Evolutionary conservation across 2,329 filamentous ascomycete genomes (phyloP), one percentile per base, ranked within the genome.

Genomic region (Beauveria australis): DNA sequence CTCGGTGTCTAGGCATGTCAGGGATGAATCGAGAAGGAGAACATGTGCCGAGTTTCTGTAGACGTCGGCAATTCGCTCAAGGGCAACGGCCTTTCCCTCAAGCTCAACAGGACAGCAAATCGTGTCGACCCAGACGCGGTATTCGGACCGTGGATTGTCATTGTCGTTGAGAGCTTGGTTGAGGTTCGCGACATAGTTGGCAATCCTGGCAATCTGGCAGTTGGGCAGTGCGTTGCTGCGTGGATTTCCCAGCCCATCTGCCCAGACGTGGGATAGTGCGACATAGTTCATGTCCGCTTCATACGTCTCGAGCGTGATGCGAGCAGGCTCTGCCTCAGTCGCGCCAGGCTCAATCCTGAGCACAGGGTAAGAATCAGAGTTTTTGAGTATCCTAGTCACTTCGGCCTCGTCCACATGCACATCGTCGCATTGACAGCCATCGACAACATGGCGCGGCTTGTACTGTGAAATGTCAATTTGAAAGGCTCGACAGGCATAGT

Each of bases 181-280:
- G 8, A 70, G 58, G 1, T 62, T 61, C 2, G 63, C 63, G 7
- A 71, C 66, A 3, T 73, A 59, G 18, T 60, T 65, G 5, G 63
- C 63, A 1, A 73, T 53, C 18, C 67, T 64, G 0, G 65, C 43
- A 7, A 75, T 51, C 57, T 74, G 72, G 54, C 73, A 75, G 2
- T 55, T 58, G 0, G 67, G 70, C 3, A 74, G 64, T 4, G 71
- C 62, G 53, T 73, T 75, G 16, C 58, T 61, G 0, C 24, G 63
- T 14, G 69, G 66, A 53, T 72, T 73, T 3, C 71, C 73, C 12
- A 74, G 61, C 0, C 73, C 73, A 57, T 75, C 71, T 1, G 72
- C 70, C 73, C 73, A 74, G 19, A 74, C 68, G 58, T 75, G 73
- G 1, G 72, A 74, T 22, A 75, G 64, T 3, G 73, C 72, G 7